A percentile compares a stretch with the other conserved stretches of the same genome.
These are phyloP conservation scores for Ilex asprella DNA, from an alignment of 257 asterid genomes.

Conservation along the genomic window DNA sequence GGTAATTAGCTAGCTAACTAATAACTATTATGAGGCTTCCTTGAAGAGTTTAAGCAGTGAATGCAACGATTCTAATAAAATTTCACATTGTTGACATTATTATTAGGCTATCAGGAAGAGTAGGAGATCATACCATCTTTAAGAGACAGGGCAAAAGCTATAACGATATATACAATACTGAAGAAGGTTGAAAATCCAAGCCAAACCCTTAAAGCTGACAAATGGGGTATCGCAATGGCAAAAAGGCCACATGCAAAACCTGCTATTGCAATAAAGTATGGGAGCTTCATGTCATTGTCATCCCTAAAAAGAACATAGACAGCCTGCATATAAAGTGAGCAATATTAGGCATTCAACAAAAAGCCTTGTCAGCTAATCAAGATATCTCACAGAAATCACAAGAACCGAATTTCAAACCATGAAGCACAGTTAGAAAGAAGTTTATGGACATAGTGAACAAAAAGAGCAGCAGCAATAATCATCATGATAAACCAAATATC, in stretches of 20 bases:
- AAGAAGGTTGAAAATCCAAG: constrained; percentile 65
- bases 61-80: too few relatives aligned
- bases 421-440: too few relatives aligned
- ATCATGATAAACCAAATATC: too few relatives aligned
- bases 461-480: too few relatives aligned
- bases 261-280: constrained; percentile 61
- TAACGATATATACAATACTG: constrained; percentile 58
- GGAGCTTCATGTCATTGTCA: constrained; percentile 60
- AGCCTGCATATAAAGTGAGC: constrained; percentile 46
- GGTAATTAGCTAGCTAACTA: too few relatives aligned
- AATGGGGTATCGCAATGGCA: constrained; percentile 81
- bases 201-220: constrained; percentile 84
- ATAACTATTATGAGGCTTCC: too few relatives aligned
- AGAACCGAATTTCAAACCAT: too few relatives aligned
- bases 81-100: too few relatives aligned
- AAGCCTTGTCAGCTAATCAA: too few relatives aligned
- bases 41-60: too few relatives aligned
- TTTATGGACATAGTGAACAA: too few relatives aligned
- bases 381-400: too few relatives aligned
- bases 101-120: background rate
- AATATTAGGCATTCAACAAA: background rate
- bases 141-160: constrained; percentile 57
- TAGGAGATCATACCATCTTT: constrained; percentile 58
- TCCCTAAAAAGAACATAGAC: constrained; percentile 58
- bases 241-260: constrained; percentile 71